Evolutionary conservation across 176 grass and related monocot species (phyloP), one percentile per base, ranked within the genome.

Genomic region (Typha latifolia): DNA sequence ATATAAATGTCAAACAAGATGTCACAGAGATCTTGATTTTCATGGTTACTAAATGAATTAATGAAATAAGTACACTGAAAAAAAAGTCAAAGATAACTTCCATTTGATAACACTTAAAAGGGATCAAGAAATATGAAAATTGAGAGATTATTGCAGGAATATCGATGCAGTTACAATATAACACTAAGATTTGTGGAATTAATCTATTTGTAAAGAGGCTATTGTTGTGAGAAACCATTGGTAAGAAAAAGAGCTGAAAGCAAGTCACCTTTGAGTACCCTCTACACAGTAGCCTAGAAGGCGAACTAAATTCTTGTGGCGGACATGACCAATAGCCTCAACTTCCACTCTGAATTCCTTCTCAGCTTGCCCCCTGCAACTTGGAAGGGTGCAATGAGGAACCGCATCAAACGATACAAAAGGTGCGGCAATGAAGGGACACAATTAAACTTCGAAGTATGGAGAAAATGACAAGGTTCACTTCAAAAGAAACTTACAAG

Each of bases 261-360:
- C 34, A 51, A 20, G 31, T 84, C 50, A 91, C 89, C 89, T 87
- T 66, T 91, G 89, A 73, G 89, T 91, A 77, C 89, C 89, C 66
- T 91, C 89, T 12, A 91, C 78, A 47, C 89, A 91, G 47, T 87
- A 91, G 49, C 84, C 89, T 16, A 91, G 78, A 76, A 91, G 84
- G 32, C 89, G 84, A 23, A 91, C 89, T 31, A 91, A 77, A 82
- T 91, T 91, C 65, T 91, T 91, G 76, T 91, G 89, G 49, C 89
- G 89, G 66, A 91, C 89, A 87, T 91, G 89, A 77, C 89, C 89
- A 55, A 91, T 91, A 64, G 89, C 89, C 69, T 91, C 89, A 79
- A 91, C 89, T 84, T 91, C 89, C 75, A 91, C 89, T 80, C 84
- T 74, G 66, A 91, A 91, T 84, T 91, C 89, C 72, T 91, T 91